Evolutionary conservation across 139 green algal species (phyloP), one percentile per base, ranked within the genome.

Genomic region (Chlorella sp.): DNA sequence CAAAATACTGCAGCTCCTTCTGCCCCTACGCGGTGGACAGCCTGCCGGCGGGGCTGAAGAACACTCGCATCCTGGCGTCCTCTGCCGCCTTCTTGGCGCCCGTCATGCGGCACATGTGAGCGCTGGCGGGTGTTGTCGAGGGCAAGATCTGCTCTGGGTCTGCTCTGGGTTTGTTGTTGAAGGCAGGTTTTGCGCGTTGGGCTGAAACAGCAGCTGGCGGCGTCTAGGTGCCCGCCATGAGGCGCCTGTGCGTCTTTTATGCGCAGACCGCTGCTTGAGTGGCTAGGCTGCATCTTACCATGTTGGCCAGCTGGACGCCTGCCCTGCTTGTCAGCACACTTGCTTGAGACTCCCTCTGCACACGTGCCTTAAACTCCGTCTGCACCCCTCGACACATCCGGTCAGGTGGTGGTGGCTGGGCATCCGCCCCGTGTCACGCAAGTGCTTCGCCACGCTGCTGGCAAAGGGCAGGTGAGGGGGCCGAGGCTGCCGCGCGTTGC

Each of bases 331-430:
- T 87, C 76, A n/a, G 76, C n/a, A n/a, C n/a, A n/a, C n/a, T n/a
- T n/a, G n/a, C n/a, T n/a, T n/a, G n/a, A n/a, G n/a, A n/a, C n/a
- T n/a, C n/a, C n/a, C n/a, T n/a, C n/a, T n/a, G n/a, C n/a, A n/a
- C n/a, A n/a, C n/a, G n/a, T n/a, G n/a, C n/a, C n/a, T n/a, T n/a
- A n/a, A n/a, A n/a, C n/a, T n/a, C n/a, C n/a, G n/a, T n/a, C n/a
- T n/a, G n/a, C n/a, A n/a, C n/a, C n/a, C n/a, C n/a, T n/a, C n/a
- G n/a, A n/a, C n/a, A n/a, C n/a, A n/a, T n/a, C n/a, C n/a, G n/a
- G n/a, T n/a, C 68, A 51, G 46, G 34, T 90, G 84, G 80, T 88
- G 70, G 56, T 90, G 87, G 87, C 80, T 90, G 40, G 87, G 87
- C 72, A 85, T 64, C 68, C 72, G 80, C 44, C 80, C 80, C 17